A percentile compares a stretch with the other conserved stretches of the same genome.
phyloP scores from a whole-genome alignment of 2,329 filamentous ascomycete genomes.

The Xylaria sp. region DNA sequence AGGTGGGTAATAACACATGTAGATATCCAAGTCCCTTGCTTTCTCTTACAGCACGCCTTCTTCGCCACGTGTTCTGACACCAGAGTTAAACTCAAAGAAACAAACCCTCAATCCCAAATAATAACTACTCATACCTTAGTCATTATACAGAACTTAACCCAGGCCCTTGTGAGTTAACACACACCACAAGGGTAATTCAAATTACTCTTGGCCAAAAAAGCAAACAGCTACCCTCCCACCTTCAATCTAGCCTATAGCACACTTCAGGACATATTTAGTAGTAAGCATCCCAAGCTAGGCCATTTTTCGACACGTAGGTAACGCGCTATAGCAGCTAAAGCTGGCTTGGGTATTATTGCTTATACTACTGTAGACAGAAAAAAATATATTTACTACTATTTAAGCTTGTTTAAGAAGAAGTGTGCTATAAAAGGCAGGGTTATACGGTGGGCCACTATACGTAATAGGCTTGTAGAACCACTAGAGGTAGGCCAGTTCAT shows the following conservation, averaged over 20 bases:
- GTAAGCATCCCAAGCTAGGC: too few relatives aligned
- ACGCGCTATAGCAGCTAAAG: too few relatives aligned
- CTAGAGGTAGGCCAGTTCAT: conserved; percentile 8
- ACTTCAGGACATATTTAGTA: too few relatives aligned
- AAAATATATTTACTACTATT: too few relatives aligned
- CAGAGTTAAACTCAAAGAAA: not conserved
- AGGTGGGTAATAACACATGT: too few relatives aligned
- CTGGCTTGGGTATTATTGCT: too few relatives aligned
- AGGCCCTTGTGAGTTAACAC: conserved; percentile 2
- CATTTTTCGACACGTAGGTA: too few relatives aligned
- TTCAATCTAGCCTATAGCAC: not conserved
- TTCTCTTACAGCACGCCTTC: not conserved
- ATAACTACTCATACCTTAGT: not conserved
- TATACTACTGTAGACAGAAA: too few relatives aligned
- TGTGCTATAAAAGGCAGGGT: too few relatives aligned
- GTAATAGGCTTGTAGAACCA: not conserved
- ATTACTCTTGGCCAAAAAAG: conserved; percentile 20
- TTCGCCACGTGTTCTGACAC: not conserved
- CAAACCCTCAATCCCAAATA: not conserved
- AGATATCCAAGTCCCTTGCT: not conserved
- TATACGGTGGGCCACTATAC: too few relatives aligned
- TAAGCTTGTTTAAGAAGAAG: too few relatives aligned
- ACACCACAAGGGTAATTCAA: conserved; percentile 26
- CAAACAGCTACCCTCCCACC: not conserved
- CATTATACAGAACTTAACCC: conserved; percentile 20